phyloP scores from a whole-genome alignment of 2,329 filamentous ascomycete genomes.

The Bisporella sp. region DNA sequence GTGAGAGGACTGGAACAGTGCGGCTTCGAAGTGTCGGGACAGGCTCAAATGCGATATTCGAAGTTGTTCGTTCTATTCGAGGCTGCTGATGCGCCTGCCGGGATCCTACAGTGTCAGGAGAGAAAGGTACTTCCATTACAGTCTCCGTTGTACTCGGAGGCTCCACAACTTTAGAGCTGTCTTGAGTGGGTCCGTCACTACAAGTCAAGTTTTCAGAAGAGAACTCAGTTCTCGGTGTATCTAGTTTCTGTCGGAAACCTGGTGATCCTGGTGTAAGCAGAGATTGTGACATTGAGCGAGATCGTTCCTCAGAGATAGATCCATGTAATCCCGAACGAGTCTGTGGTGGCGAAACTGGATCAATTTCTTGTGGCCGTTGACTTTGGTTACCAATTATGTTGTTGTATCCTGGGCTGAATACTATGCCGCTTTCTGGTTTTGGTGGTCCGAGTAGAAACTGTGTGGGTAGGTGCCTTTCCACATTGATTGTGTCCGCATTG shows the following conservation, averaged over 20 bases:
- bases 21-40: constrained; percentile 9
- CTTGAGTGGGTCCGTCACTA: constrained; percentile 11
- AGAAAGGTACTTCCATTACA: constrained; percentile 8
- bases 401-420: constrained; percentile 10
- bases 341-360: constrained; percentile 8
- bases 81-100: constrained; percentile 1
- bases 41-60: constrained; percentile 16
- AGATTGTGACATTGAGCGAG: constrained; percentile 9
- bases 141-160: not conserved
- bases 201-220: constrained; percentile 12
- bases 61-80: constrained; percentile 8
- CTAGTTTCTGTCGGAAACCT: constrained; percentile 5
- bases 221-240: constrained; percentile 11
- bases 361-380: constrained; percentile 6
- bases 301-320: not conserved
- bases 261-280: constrained; percentile 1
- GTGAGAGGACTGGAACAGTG: constrained; percentile 6
- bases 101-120: constrained; percentile 5
- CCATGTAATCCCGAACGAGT: not conserved
- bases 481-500: constrained; percentile 31
- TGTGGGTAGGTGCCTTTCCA: constrained; percentile 31
- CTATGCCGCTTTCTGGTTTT: constrained; percentile 20
- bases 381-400: constrained; percentile 8
- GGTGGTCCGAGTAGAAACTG: constrained; percentile 29
- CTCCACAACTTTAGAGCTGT: constrained; percentile 5